These are phyloP conservation scores for Quercus tomentella DNA, from an alignment of 331 rosid genomes.

Conservation along the genomic window DNA sequence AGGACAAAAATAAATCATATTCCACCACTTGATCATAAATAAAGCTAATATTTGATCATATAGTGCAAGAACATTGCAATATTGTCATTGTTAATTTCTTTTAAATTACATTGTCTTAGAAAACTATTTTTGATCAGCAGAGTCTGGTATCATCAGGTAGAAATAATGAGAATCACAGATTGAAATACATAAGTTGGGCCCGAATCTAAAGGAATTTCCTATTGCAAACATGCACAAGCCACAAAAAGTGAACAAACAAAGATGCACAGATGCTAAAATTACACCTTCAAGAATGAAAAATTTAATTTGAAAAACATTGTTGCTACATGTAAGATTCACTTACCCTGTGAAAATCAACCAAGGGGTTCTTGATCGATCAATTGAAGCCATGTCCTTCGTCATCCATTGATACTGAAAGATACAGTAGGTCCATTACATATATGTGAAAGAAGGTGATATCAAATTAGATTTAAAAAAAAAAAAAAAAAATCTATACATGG, in stretches of 20 bases:
- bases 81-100: too few species aligned
- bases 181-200: background rate
- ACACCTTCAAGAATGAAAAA: too few species aligned
- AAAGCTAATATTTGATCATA: too few species aligned
- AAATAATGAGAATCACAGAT: too few species aligned
- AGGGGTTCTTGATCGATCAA: constrained; percentile 71
- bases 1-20: background rate
- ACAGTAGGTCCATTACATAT: background rate
- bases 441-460: background rate
- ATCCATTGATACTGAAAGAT: constrained; percentile 70
- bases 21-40: too few species aligned
- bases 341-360: constrained; percentile 85
- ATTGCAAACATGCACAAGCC: background rate
- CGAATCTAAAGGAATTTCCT: background rate
- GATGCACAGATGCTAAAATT: too few species aligned
- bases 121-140: too few species aligned
- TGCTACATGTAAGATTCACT: constrained; percentile 10
- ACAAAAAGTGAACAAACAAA: background rate
- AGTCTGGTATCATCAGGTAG: too few species aligned
- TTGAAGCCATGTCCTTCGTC: constrained; percentile 68
- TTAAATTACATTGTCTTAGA: too few species aligned
- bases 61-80: too few species aligned
- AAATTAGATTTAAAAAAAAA: background rate
- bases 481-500: background rate
- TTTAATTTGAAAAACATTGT: background rate